Evolutionary conservation across 1,139 yeast genomes (phyloP).

Genomic region (Geotrichum aggregatum): DNA sequence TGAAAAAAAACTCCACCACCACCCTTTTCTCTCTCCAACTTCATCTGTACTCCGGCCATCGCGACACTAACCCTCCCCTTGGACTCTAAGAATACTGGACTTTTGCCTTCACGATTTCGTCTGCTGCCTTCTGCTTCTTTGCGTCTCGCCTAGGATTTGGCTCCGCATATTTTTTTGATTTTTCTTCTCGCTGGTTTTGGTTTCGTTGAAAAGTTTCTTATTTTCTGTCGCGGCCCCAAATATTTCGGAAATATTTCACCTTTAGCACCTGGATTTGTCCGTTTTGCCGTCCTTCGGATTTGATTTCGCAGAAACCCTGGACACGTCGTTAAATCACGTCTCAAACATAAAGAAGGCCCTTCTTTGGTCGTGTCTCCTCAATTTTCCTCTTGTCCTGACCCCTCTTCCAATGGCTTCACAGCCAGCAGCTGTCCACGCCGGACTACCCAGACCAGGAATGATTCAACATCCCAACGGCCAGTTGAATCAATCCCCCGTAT

Average conservation of each 20-base stretch:
- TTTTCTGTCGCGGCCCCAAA: background rate
- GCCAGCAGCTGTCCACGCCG: constrained; percentile 1
- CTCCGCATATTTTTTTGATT: background rate
- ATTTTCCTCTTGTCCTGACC: background rate
- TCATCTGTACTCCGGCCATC: background rate
- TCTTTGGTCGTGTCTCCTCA: background rate
- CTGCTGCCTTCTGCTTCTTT: background rate
- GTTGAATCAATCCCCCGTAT: background rate
- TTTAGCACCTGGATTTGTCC: background rate
- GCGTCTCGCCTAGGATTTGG: background rate
- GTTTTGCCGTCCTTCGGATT: too few species aligned
- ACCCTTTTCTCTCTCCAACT: background rate
- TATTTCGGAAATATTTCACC: background rate
- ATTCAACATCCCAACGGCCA: constrained; percentile 2
- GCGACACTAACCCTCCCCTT: background rate
- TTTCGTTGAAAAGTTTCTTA: background rate
- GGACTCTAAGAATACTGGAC: background rate
- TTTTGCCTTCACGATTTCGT: background rate
- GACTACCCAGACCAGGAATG: background rate
- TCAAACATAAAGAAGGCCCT: too few species aligned
- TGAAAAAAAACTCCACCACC: background rate
- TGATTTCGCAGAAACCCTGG: background rate
- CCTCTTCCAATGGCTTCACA: background rate
- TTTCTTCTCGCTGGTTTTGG: background rate
- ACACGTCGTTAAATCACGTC: too few species aligned